Base-by-base conservation (phyloP, 2,329 filamentous ascomycete genomes). In the Penicillium polonicum region DNA sequence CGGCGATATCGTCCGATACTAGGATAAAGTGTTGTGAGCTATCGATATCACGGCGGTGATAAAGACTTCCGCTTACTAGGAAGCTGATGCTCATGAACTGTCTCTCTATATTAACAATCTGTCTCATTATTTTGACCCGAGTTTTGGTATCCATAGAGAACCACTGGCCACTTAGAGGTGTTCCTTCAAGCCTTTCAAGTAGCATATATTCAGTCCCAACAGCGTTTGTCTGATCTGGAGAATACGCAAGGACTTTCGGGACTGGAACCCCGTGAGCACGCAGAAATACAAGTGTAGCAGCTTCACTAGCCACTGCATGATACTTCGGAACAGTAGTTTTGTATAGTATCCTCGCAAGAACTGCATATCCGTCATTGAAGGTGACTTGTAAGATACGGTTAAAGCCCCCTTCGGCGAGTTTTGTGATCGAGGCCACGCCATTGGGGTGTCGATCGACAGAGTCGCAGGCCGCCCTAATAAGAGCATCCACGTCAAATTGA, bases 161-260 rank as follows among this genome's bases (percentile, higher is more conserved):
- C 74, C 72, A 76, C 25, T 64, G 60, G 31, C 70, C 66, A 25
- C 70, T 71, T n/a, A 76, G 56, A 10, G 68, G 65, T 9, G 25
- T 61, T 17, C 76, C 76, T 23, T 61, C 61, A 23, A 73, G 36
- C 36, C 66, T 68, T 58, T 76, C 74, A 60, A 78, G 69, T 6
- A 78, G 64, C 21, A 79, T 65, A 29, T 74, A 78, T 65, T 77
- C 74, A 3, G 71, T 69, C 0, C 74, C 71, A 52, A 75, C 74
- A 53, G 70, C 23, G 50, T 78, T 78, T 17, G 68, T 61, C 2
- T 52, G 53, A 27, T 68, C 70, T 33, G 70, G 43, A 9, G 70
- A 74, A 61, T 75, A 77, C 21, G 61, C 58, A 49, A 72, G 70
- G 19, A 78, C 64, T 52, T 71, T 64, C 0, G 75, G 74, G n/a